Evolutionary conservation across 768 basidiomycete genomes (phyloP).

Genomic region (Dendrothele bispora): DNA sequence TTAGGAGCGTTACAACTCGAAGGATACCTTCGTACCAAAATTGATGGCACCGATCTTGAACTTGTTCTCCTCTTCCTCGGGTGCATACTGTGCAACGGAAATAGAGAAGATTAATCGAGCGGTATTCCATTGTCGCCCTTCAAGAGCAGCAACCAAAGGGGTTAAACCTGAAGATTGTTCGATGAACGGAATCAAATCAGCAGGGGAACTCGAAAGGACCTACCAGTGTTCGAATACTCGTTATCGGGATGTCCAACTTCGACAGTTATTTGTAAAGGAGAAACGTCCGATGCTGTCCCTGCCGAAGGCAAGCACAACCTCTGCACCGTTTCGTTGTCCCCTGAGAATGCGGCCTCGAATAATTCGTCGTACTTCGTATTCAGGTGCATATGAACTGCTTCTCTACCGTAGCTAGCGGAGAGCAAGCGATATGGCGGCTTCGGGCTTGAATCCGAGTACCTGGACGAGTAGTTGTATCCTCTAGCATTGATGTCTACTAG

Average conservation of each 20-base stretch:
- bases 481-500: slow-evolving; percentile 11
- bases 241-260: slow-evolving; percentile 20
- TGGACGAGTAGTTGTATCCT: not conserved
- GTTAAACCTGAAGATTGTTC: slow-evolving; percentile 40
- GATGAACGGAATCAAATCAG: no score
- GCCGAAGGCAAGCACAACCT: slow-evolving; percentile 51
- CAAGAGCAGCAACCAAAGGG: slow-evolving; percentile 50
- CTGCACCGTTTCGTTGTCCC: slow-evolving; percentile 51
- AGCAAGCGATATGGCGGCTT: no score
- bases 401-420: not conserved
- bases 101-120: slow-evolving; percentile 61
- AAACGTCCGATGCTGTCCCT: slow-evolving; percentile 18
- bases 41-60: slow-evolving; percentile 32
- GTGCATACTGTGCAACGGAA: slow-evolving; percentile 52
- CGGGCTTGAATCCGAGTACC: no score
- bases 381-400: slow-evolving; percentile 31
- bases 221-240: slow-evolving; percentile 24
- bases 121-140: slow-evolving; percentile 52
- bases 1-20: not conserved
- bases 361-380: slow-evolving; percentile 49
- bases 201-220: not conserved
- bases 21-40: no score
- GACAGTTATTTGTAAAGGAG: slow-evolving; percentile 44
- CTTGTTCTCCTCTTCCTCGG: slow-evolving; percentile 29
- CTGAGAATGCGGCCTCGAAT: slow-evolving; percentile 54